Conservation (phyloP, 768 basidiomycete species). For the Kwoniella europaea region DNA sequence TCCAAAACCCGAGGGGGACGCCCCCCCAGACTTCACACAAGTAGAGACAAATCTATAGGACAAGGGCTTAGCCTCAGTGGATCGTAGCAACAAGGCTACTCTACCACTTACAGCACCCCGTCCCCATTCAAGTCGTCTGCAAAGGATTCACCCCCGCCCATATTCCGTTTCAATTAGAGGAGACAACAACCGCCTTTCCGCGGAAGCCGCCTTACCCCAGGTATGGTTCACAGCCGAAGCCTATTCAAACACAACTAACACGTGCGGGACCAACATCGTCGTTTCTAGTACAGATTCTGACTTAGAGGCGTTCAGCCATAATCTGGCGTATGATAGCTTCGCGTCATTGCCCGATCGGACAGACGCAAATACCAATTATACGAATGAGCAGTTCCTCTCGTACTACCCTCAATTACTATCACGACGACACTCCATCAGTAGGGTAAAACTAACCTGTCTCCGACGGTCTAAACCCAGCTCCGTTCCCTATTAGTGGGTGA, state of each 20-base stretch:
- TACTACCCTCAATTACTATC: conserved; percentile 79
- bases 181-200: conserved; percentile 66
- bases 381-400: conserved; percentile 80
- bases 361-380: conserved; percentile 81
- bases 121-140: conserved; percentile 77
- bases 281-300: conserved; percentile 78
- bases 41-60: conserved; percentile 68
- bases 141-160: conserved; percentile 75
- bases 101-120: conserved; percentile 77
- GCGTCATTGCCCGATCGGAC: conserved; percentile 76
- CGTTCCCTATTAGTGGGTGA: conserved; percentile 77
- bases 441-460: conserved; percentile 81
- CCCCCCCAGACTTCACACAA: conserved; percentile 20
- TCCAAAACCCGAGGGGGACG: conserved; percentile 6
- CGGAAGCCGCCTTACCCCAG: conserved; percentile 60
- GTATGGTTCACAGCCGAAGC: conserved; percentile 74
- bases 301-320: conserved; percentile 85
- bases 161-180: conserved; percentile 70
- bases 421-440: conserved; percentile 76
- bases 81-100: conserved; percentile 80
- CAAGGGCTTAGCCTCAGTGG: conserved; percentile 76
- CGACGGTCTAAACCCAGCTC: conserved; percentile 65
- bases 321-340: conserved; percentile 82
- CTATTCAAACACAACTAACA: conserved; percentile 70
- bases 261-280: conserved; percentile 72